Conservation (phyloP, 2,329 filamentous ascomycete genomes). For the Trichoderma afroharzianum region DNA sequence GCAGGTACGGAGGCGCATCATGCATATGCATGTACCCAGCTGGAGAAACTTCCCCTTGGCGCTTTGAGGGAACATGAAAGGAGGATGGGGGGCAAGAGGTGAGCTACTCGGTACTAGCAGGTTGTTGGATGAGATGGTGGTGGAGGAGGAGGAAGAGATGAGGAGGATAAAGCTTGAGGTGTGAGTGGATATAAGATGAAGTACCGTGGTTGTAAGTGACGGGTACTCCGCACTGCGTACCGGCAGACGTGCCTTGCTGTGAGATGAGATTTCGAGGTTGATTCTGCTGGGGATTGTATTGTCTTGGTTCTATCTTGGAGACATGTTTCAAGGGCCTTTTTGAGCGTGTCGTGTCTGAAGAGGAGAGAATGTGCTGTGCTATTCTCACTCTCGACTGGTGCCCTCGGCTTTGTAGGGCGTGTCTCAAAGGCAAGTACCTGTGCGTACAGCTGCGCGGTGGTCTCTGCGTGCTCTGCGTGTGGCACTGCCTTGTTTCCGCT, state of each 20-base stretch:
- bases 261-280: background rate
- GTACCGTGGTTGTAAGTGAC: background rate
- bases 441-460: background rate
- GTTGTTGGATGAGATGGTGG: background rate
- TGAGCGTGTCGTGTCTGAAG: background rate
- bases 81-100: background rate
- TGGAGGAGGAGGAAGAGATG: background rate
- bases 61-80: background rate
- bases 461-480: background rate
- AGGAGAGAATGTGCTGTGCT: background rate
- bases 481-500: background rate
- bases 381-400: background rate
- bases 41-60: constrained; percentile 17
- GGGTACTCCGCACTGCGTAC: background rate
- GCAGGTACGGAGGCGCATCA: constrained; percentile 13
- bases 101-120: constrained; percentile 2
- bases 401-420: background rate
- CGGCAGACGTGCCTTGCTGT: background rate
- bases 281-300: background rate
- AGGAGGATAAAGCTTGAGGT: background rate
- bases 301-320: background rate
- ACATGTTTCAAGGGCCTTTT: background rate
- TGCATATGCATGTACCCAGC: constrained; percentile 11
- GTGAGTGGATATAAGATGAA: background rate
- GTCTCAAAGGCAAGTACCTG: background rate